Evolutionary conservation across 2,329 filamentous ascomycete genomes (phyloP).

Genomic region (Akanthomyces uredinophilus): DNA sequence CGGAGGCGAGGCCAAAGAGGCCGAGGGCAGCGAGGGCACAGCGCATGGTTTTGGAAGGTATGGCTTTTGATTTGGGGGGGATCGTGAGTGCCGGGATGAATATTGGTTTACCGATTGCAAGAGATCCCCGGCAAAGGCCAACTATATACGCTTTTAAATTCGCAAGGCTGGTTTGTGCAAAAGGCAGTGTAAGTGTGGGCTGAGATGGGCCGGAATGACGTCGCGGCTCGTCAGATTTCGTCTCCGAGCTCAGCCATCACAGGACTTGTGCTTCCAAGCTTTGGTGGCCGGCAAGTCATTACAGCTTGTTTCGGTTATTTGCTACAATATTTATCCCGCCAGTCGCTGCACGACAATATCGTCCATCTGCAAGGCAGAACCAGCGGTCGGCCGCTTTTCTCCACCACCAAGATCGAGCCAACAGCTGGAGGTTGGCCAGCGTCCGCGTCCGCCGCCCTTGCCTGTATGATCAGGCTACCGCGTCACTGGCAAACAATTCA

Average conservation of each 20-base stretch:
- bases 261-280: not conserved
- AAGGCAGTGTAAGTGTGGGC: not conserved
- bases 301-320: not conserved
- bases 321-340: not conserved
- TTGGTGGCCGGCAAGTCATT: not conserved
- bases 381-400: not conserved
- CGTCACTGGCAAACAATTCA: not conserved
- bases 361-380: too few species aligned
- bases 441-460: not conserved
- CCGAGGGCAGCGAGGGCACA: conserved; percentile 27
- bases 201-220: not conserved
- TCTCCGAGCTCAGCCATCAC: not conserved
- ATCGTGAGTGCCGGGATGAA: too few species aligned
- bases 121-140: not conserved
- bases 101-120: not conserved
- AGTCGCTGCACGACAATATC: not conserved
- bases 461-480: not conserved
- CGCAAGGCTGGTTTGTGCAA: conserved; percentile 35
- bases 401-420: not conserved
- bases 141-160: not conserved
- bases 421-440: not conserved
- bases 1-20: conserved; percentile 1
- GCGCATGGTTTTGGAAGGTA: conserved; percentile 29
- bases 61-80: not conserved
- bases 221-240: not conserved